A percentile compares a stretch with the other conserved stretches of the same genome.
Conservation (phyloP, 1,284 basidiomycete genomes). For the Puccinia hordei region DNA sequence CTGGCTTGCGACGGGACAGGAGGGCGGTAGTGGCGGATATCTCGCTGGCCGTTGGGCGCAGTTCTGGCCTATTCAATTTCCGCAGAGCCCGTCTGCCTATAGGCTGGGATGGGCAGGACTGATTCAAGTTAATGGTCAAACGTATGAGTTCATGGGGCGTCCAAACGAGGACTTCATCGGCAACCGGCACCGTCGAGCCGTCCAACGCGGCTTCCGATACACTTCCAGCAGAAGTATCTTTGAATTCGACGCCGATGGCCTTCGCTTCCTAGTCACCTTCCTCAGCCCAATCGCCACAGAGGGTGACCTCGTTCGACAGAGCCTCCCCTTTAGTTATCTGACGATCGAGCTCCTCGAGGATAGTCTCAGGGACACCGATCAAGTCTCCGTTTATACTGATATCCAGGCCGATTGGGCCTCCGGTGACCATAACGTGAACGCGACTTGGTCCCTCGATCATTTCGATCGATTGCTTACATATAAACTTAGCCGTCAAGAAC, state of each 20-base stretch:
- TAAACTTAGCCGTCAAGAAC: slow-evolving; percentile 55
- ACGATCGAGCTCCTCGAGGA: slow-evolving; percentile 56
- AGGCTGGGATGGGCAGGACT: slow-evolving; percentile 53
- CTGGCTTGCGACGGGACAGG: slow-evolving; percentile 52
- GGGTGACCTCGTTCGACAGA: slow-evolving; percentile 57
- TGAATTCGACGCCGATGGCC: slow-evolving; percentile 56
- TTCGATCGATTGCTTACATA: slow-evolving; percentile 54
- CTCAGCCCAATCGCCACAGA: slow-evolving; percentile 56
- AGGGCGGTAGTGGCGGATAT: slow-evolving; percentile 51
- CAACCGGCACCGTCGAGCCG: slow-evolving; percentile 53
- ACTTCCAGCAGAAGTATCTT: slow-evolving; percentile 58
- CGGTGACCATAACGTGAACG: slow-evolving; percentile 55
- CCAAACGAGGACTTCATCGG: slow-evolving; percentile 44
- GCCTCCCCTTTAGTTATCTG: slow-evolving; percentile 57
- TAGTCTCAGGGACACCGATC: slow-evolving; percentile 55
- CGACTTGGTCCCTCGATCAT: slow-evolving; percentile 51
- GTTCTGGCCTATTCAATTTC: slow-evolving; percentile 54
- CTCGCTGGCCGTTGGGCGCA: slow-evolving; percentile 53
- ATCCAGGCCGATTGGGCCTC: slow-evolving; percentile 57
- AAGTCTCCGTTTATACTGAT: slow-evolving; percentile 58
- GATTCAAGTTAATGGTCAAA: slow-evolving; percentile 53
- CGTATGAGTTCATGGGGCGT: slow-evolving; percentile 53
- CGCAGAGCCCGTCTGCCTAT: slow-evolving; percentile 39
- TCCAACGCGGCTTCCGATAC: slow-evolving; percentile 56
- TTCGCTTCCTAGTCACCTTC: slow-evolving; percentile 58